Evolutionary conservation across 2,329 filamentous ascomycete genomes (phyloP), one percentile per base, ranked within the genome.

Genomic region (Colletotrichum eleusines): DNA sequence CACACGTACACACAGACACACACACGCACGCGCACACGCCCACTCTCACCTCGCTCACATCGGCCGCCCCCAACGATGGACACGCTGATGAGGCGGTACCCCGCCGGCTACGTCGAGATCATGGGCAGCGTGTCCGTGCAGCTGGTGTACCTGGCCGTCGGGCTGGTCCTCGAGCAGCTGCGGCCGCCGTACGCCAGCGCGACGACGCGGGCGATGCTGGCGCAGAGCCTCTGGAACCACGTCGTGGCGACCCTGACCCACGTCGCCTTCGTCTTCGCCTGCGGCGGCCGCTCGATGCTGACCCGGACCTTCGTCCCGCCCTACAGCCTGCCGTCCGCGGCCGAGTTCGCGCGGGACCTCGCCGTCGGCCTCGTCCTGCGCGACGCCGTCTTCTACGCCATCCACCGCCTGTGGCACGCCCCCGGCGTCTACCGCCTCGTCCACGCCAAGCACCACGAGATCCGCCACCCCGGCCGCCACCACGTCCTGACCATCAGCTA

Each of bases 401-500:
- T 63, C 6, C 60, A 63, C 11, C 46, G 60, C 18, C 16, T 63
- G 2, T 38, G 46, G n/a, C 60, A 63, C 46, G 33, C 46, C 33
- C 60, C 60, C 16, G 60, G 46, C 8, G 5, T 63, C 8, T 63
- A 63, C 31, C 26, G 20, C 2, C n/a, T n/a, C 18, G 46, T 63
- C 46, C 60, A 63, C 60, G 60, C 60, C 9, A 63, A 63, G 33
- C 60, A 63, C 11, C 60, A 63, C 31, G 60, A 63, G 60, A 63
- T 63, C 60, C 35, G 38, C 23, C 18, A 63, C 31, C 60, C 60
- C 2, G 46, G 31, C 46, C 35, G 51, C 18, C 60, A 63, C 33
- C 60, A 63, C 46, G 1, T 63, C 3, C 35, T 51, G 3, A 63
- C 60, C 60, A 63, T 63, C 60, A 63, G 60, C 46, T 63, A 63